Evolutionary conservation across 129 eudicot species (phyloP), one percentile per base, ranked within the genome.

Genomic region (Heracleum sosnowskyi): DNA sequence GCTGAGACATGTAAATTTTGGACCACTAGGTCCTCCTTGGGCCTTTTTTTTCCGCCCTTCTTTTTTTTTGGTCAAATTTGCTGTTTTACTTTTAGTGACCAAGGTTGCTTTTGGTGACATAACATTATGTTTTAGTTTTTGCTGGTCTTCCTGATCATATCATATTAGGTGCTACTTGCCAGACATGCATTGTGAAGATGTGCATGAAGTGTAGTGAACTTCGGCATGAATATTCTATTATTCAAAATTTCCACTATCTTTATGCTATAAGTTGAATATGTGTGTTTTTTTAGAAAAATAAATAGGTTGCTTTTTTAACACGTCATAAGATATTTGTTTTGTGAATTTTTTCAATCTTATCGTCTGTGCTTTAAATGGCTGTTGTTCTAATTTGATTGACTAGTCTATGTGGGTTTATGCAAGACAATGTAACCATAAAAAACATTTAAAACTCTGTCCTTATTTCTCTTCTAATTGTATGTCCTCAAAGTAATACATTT

Each of bases 401-500:
- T 57, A 22, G 29, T 57, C 15, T n/a, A n/a, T n/a, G 12, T 24
- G 28, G 66, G 28, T 29, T 57, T 5, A 2, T 57, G 16, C 66
- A n/a, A 57, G 66, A 10, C 66, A 57, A 2, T n/a, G 1, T 9
- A 57, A 57, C 66, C 33, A 24, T 5, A 57, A 24, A 57, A 1
- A 9, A 57, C n/a, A 8, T 2, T 10, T n/a, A 22, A 7, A 6
- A 57, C 4, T n/a, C 4, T n/a, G 8, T 57, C 68, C 71, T 40
- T 40, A 35, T 45, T 66, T 53, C 35, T 37, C 42, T 83, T 20
- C 80, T 76, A 49, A 72, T 76, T 24, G 45, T 77, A 44, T 18
- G 70, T 36, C 60, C 62, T 55, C 62, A 17, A 73, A 46, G 78
- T 84, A 78, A 62, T 77, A 33, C 17, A 29, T 85, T 69, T 53